Conservation (phyloP, 306 rosid genomes). For the Potentilla sterilis region DNA sequence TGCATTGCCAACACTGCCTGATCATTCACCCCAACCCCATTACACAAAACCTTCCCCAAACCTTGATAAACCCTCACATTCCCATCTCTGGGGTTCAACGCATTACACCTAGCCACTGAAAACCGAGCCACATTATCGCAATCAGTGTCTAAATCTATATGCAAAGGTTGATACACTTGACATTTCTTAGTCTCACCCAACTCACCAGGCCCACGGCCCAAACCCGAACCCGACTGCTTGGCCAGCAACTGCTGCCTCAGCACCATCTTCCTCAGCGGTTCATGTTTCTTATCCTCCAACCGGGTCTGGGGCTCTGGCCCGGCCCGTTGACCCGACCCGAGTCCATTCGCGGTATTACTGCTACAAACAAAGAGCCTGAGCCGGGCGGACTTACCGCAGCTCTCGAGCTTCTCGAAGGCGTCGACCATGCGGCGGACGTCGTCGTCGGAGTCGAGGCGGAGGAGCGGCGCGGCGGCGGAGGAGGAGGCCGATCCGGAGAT, state of each 20-base stretch:
- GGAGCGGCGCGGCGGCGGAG: no score
- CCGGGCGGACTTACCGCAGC: slow-evolving; percentile 16
- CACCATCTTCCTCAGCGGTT: slow-evolving; percentile 19
- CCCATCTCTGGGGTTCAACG: slow-evolving; percentile 27
- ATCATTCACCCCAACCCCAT: slow-evolving; percentile 9
- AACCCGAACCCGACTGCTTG: slow-evolving; percentile 15
- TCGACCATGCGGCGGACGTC: slow-evolving; percentile 24
- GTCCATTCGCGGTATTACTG: neutral
- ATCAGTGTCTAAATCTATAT: neutral
- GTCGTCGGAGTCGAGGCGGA: no score
- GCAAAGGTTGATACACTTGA: neutral
- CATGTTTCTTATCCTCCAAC: neutral
- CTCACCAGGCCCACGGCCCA: neutral
- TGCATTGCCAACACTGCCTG: neutral
- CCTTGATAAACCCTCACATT: slow-evolving; percentile 8
- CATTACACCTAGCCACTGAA: slow-evolving; percentile 1
- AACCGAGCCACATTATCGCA: neutral
- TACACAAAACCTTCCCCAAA: neutral
- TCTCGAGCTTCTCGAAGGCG: slow-evolving; percentile 23
- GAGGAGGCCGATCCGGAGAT: no score
- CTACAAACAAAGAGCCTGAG: slow-evolving; percentile 35
- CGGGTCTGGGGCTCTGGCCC: neutral
- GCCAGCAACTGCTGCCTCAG: slow-evolving; percentile 21
- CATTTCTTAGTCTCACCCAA: neutral
- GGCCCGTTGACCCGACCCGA: neutral